A percentile compares a stretch with the other conserved stretches of the same genome.
These are phyloP conservation scores for Vigna reflexopilosa DNA, from an alignment of 306 rosid species.

Conservation along the genomic window DNA sequence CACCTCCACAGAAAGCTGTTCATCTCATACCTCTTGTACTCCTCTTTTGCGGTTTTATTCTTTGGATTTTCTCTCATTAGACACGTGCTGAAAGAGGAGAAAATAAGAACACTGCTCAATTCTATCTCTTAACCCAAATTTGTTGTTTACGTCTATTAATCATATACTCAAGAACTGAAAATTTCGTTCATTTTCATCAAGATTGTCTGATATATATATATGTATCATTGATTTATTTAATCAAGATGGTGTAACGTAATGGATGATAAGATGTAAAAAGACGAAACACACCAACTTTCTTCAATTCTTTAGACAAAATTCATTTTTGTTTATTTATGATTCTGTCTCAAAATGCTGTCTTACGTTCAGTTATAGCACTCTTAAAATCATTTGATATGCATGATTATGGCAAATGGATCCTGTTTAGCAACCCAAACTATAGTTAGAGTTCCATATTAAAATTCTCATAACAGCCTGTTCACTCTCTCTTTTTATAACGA, in stretches of 20 bases:
- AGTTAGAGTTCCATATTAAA: not conserved
- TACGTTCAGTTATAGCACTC: not conserved
- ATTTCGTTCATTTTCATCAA: not conserved
- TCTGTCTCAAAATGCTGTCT: not conserved
- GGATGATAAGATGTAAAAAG: not conserved
- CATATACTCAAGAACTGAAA: not conserved
- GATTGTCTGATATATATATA: not conserved
- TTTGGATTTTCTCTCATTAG: constrained; percentile 73
- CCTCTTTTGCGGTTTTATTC: constrained; percentile 68
- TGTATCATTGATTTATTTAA: not conserved
- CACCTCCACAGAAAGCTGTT: constrained; percentile 56
- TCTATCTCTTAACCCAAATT: not conserved
- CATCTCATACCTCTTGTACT: constrained; percentile 76
- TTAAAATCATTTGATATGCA: not conserved
- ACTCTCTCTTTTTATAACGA: no score
- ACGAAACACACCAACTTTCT: not conserved
- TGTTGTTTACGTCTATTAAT: not conserved
- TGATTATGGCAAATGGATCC: not conserved
- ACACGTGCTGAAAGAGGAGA: not conserved
- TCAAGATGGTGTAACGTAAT: not conserved
- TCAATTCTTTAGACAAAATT: not conserved
- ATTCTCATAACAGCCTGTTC: not conserved
- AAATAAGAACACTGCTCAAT: not conserved
- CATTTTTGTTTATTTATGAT: not conserved
- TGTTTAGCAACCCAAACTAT: not conserved